Conservation (phyloP, 2,329 filamentous ascomycete species). For the Colletotrichum noveboracense region DNA sequence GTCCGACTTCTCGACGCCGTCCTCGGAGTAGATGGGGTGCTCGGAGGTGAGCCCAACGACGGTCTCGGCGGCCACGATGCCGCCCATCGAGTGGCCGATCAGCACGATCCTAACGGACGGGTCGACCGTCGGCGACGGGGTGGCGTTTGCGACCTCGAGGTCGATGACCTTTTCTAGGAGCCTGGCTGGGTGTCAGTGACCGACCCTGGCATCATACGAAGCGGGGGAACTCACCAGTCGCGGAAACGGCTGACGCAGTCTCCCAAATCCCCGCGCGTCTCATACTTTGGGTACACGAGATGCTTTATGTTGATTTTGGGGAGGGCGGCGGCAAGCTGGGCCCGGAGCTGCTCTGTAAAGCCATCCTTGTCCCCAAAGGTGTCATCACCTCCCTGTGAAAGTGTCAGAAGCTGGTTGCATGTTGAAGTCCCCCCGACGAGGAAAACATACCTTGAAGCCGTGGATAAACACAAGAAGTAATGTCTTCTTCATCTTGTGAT, state of each 20-base stretch:
- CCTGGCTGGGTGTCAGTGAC: constrained; percentile 48
- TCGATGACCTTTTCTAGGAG: constrained; percentile 93
- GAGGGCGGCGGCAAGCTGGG: constrained; percentile 67
- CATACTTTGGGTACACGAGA: constrained; percentile 80
- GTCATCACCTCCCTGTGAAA: constrained; percentile 70
- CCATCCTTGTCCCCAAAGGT: constrained; percentile 71
- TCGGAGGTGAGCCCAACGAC: constrained; percentile 73
- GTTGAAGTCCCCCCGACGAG: neutral
- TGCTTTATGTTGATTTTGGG: constrained; percentile 72
- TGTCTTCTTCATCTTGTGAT: constrained; percentile 73
- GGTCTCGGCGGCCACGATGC: constrained; percentile 92
- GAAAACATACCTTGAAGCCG: constrained; percentile 74
- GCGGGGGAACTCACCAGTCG: constrained; percentile 63
- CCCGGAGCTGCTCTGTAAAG: constrained; percentile 76
- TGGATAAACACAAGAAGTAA: constrained; percentile 84
- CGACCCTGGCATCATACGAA: neutral
- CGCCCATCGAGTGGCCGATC: constrained; percentile 88
- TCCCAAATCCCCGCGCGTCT: constrained; percentile 78
- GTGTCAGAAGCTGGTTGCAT: neutral
- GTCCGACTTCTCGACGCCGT: constrained; percentile 42
- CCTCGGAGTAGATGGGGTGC: constrained; percentile 54
- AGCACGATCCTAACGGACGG: constrained; percentile 84
- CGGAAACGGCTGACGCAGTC: constrained; percentile 76
- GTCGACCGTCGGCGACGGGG: constrained; percentile 83
- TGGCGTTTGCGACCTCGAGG: constrained; percentile 82